Evolutionary conservation across 2,329 filamentous ascomycete species (phyloP).

Genomic region (Colletotrichum sp.): DNA sequence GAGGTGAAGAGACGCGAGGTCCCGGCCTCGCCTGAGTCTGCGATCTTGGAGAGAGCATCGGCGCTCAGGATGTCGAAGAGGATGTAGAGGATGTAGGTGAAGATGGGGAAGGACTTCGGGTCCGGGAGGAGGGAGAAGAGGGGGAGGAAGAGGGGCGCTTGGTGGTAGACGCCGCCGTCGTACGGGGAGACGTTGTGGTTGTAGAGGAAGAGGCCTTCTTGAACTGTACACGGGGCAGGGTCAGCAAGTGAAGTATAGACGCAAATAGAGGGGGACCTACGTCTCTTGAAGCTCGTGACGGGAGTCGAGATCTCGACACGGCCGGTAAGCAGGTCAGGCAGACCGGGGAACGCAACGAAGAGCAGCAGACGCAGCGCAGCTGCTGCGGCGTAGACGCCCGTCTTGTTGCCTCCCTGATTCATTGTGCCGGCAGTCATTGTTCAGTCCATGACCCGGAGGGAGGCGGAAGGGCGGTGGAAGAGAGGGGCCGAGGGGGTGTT

Average conservation of each 20-base stretch:
- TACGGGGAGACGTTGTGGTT: slow-evolving; percentile 96
- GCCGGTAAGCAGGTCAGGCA: slow-evolving; percentile 85
- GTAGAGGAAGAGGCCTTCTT: slow-evolving; percentile 96
- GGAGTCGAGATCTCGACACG: slow-evolving; percentile 97
- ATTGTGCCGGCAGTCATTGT: slow-evolving; percentile 30
- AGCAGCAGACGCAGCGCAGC: slow-evolving; percentile 80
- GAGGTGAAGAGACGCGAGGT: slow-evolving; percentile 81
- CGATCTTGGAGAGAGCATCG: slow-evolving; percentile 77
- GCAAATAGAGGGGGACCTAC: slow-evolving; percentile 55
- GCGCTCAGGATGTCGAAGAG: slow-evolving; percentile 83
- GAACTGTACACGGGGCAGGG: slow-evolving; percentile 59
- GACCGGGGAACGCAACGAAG: slow-evolving; percentile 78
- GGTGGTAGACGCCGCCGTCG: slow-evolving; percentile 83
- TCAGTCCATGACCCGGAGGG: slow-evolving; percentile 19
- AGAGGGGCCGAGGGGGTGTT: not conserved
- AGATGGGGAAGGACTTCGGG: slow-evolving; percentile 67
- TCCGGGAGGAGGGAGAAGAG: slow-evolving; percentile 89
- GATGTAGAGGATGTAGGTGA: slow-evolving; percentile 82
- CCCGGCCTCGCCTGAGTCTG: slow-evolving; percentile 78
- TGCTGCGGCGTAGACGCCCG: slow-evolving; percentile 73
- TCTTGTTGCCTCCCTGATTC: slow-evolving; percentile 43
- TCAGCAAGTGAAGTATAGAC: slow-evolving; percentile 1
- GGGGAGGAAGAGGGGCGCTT: slow-evolving; percentile 89
- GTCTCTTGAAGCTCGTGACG: slow-evolving; percentile 96
- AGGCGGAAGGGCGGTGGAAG: not conserved